A percentile compares a stretch with the other conserved stretches of the same genome.
Conservation (phyloP, 1,284 basidiomycete genomes). For the Takashimella tepidaria region DNA sequence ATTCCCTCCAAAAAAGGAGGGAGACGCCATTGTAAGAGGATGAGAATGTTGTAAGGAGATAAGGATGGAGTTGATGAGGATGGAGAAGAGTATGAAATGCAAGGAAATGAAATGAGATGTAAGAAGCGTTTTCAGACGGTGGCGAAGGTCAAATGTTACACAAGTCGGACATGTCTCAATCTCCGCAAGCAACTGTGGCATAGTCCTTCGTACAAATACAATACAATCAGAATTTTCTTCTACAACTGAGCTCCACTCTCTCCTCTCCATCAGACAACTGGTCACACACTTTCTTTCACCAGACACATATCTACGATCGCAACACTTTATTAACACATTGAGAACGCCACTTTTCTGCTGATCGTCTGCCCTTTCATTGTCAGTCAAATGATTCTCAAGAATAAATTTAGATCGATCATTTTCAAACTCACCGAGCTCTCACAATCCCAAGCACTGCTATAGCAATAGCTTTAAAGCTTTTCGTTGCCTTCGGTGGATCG, state of each 20-base stretch:
- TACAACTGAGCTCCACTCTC: too few relatives aligned
- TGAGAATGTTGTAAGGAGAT: conserved; percentile 2
- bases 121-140: conserved; percentile 1
- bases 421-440: conserved; percentile 64
- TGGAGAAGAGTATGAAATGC: not conserved
- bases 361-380: conserved; percentile 12
- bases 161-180: too few relatives aligned
- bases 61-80: conserved; percentile 4
- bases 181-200: too few relatives aligned
- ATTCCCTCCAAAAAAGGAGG: too few relatives aligned
- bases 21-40: too few relatives aligned
- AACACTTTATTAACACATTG: too few relatives aligned
- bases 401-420: too few relatives aligned
- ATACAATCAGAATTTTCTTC: too few relatives aligned
- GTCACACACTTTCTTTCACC: too few relatives aligned
- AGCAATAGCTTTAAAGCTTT: conserved; percentile 58
- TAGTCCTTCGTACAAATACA: too few relatives aligned
- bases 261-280: too few relatives aligned
- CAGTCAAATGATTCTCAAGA: not conserved
- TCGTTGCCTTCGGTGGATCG: conserved; percentile 43
- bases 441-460: conserved; percentile 61
- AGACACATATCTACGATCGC: too few relatives aligned
- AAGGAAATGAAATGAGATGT: conserved; percentile 6
- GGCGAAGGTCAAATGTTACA: conserved; percentile 7
- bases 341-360: conserved; percentile 23